These are phyloP conservation scores for Trichoderma asperelloides DNA, from an alignment of 495 filamentous ascomycete genomes.

Conservation along the genomic window DNA sequence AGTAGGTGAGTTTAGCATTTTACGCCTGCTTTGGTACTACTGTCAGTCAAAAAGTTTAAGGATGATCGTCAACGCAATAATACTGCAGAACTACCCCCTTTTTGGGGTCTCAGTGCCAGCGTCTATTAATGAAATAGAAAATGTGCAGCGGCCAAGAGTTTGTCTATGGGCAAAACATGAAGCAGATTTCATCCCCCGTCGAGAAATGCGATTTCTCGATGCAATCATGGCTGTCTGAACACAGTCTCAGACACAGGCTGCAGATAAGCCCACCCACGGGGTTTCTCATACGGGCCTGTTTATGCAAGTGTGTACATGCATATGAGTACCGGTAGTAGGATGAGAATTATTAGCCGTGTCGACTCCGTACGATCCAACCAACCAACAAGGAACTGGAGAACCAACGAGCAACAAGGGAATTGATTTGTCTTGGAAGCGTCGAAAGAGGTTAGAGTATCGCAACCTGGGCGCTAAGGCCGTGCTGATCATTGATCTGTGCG, in stretches of 20 bases:
- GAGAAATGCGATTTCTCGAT: background rate
- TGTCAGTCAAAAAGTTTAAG: background rate
- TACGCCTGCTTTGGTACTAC: background rate
- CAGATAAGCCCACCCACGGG: too few relatives aligned
- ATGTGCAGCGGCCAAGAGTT: background rate
- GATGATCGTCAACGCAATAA: background rate
- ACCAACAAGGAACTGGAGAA: too few relatives aligned
- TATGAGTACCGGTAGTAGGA: too few relatives aligned
- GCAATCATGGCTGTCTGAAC: background rate
- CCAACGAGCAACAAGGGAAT: too few relatives aligned
- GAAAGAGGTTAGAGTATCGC: too few relatives aligned
- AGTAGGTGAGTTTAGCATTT: background rate
- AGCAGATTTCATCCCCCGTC: background rate
- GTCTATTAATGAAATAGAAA: background rate
- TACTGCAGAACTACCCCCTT: background rate
- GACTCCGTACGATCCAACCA: too few relatives aligned
- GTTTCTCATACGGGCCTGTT: too few relatives aligned
- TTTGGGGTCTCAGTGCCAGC: background rate
- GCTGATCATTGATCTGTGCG: background rate
- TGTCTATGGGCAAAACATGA: background rate
- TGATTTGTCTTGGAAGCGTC: too few relatives aligned
- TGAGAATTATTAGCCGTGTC: too few relatives aligned
- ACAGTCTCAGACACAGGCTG: too few relatives aligned
- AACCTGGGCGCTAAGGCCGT: background rate
- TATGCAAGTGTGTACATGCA: too few relatives aligned